A percentile compares a stretch with the other conserved stretches of the same genome.
These are phyloP conservation scores for Myriosclerotinia duriaeana DNA, from an alignment of 2,329 filamentous ascomycete genomes.

Conservation along the genomic window DNA sequence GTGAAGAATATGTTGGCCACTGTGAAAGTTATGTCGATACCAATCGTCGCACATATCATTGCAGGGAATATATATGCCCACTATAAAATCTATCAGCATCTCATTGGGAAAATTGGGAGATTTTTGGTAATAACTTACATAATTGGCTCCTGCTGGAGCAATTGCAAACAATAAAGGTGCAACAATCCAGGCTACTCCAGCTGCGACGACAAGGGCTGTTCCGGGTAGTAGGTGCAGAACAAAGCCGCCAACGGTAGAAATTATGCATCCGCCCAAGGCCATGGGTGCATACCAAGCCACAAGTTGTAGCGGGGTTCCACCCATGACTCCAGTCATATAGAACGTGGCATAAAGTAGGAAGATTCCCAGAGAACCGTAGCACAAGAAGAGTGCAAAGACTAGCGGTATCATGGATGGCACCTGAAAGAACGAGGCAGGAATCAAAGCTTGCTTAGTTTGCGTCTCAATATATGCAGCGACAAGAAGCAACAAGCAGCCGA, in stretches of 20 bases:
- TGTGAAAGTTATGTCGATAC: slow-evolving; percentile 74
- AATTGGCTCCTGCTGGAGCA: slow-evolving; percentile 44
- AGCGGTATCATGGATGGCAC: slow-evolving; percentile 68
- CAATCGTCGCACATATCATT: slow-evolving; percentile 68
- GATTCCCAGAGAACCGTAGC: slow-evolving; percentile 67
- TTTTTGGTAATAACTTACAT: slow-evolving; percentile 24
- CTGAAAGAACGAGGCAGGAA: slow-evolving; percentile 68
- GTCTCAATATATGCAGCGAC: slow-evolving; percentile 69
- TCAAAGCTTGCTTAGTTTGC: slow-evolving; percentile 63
- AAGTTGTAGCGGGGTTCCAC: slow-evolving; percentile 52
- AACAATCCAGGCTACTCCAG: slow-evolving; percentile 52
- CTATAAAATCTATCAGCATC: slow-evolving; percentile 28
- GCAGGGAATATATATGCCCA: slow-evolving; percentile 74
- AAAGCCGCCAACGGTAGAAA: slow-evolving; percentile 60
- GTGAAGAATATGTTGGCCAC: slow-evolving; percentile 77
- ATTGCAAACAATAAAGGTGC: slow-evolving; percentile 55
- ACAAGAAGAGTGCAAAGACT: slow-evolving; percentile 59
- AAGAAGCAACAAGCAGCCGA: slow-evolving; percentile 60
- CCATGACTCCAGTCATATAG: slow-evolving; percentile 58
- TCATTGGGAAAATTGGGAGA: background rate
- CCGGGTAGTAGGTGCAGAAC: slow-evolving; percentile 56
- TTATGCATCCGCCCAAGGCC: slow-evolving; percentile 64
- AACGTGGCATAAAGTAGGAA: slow-evolving; percentile 69
- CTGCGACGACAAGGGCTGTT: slow-evolving; percentile 52
- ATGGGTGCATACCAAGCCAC: slow-evolving; percentile 65